Percentiles rank a stretch among this genome's conserved stretches.
Evolutionary conservation across 1,284 basidiomycete species (phyloP).

Genomic region (Microbotryum silenes-acaulis): DNA sequence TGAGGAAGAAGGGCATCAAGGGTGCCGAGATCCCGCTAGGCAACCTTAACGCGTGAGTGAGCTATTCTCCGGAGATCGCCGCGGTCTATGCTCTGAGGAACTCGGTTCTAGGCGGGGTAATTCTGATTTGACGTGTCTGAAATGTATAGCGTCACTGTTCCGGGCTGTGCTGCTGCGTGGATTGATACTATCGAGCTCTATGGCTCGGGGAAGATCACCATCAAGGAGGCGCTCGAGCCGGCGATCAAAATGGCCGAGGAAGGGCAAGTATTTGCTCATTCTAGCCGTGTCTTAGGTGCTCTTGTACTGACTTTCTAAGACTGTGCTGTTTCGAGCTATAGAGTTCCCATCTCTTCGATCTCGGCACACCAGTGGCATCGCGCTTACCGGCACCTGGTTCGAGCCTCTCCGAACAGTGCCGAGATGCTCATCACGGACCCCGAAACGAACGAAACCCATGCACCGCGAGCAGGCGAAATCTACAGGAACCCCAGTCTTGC

Average conservation of each 20-base stretch:
- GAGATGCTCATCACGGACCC: conserved; percentile 64
- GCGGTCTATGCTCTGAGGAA: too few relatives aligned
- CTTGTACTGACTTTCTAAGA: too few relatives aligned
- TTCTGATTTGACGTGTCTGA: neutral
- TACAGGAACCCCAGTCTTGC: conserved; percentile 59
- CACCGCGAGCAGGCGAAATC: conserved; percentile 49
- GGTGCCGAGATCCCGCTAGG: conserved; percentile 45
- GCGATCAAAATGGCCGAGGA: conserved; percentile 40
- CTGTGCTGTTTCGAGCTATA: neutral
- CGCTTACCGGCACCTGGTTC: conserved; percentile 18
- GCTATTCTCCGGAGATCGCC: neutral
- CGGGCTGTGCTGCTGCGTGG: conserved; percentile 89
- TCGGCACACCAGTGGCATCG: conserved; percentile 21
- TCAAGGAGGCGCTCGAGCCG: conserved; percentile 78
- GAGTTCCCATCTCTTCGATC: conserved; percentile 27
- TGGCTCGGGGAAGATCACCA: conserved; percentile 69
- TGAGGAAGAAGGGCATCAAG: conserved; percentile 60
- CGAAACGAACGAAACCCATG: conserved; percentile 50
- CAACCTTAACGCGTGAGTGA: conserved; percentile 35
- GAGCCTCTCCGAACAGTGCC: conserved; percentile 33
- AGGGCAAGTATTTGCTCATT: conserved; percentile 23
- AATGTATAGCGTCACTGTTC: conserved; percentile 75
- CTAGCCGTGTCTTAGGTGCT: too few relatives aligned
- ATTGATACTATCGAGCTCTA: conserved; percentile 74
- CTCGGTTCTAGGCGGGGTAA: neutral